phyloP scores from a whole-genome alignment of 208 protist species.

The Wallacemonas sp. region DNA sequence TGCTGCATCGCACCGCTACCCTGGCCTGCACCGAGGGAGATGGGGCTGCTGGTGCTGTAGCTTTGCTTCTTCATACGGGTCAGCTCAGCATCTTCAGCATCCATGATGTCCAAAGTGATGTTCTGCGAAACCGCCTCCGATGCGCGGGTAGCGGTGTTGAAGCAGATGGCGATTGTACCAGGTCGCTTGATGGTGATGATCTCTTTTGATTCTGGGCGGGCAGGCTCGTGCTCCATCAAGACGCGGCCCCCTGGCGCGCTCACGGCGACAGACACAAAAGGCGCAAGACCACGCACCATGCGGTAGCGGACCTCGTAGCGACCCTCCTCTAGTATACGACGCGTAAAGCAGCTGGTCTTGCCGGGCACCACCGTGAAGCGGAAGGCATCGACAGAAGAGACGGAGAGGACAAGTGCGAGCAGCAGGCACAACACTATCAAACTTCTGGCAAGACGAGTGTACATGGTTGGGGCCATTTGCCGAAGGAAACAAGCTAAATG shows the following conservation, averaged over 20 bases:
- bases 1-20: constrained; percentile 60
- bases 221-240: constrained; percentile 61
- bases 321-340: constrained; percentile 40
- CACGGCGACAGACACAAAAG: constrained; percentile 64
- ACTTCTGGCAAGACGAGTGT: not conserved
- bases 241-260: constrained; percentile 41
- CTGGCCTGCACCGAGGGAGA: constrained; percentile 54
- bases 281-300: constrained; percentile 63
- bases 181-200: constrained; percentile 37
- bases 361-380: constrained; percentile 63
- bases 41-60: constrained; percentile 65
- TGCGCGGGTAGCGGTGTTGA: constrained; percentile 52
- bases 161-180: constrained; percentile 65
- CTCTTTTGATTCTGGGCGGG: constrained; percentile 44
- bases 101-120: constrained; percentile 58
- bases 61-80: constrained; percentile 63
- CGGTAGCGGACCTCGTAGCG: constrained; percentile 75
- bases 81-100: constrained; percentile 73
- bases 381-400: constrained; percentile 30
- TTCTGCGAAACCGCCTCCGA: constrained; percentile 47
- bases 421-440: constrained; percentile 5
- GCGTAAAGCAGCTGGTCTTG: constrained; percentile 69
- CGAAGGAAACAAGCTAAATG: no score
- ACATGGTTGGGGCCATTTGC: not conserved
- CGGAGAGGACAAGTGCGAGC: constrained; percentile 13